A percentile compares a stretch with the other conserved stretches of the same genome.
Evolutionary conservation across 2,329 filamentous ascomycete genomes (phyloP).

Genomic region (Decorospora gaudefroyi): DNA sequence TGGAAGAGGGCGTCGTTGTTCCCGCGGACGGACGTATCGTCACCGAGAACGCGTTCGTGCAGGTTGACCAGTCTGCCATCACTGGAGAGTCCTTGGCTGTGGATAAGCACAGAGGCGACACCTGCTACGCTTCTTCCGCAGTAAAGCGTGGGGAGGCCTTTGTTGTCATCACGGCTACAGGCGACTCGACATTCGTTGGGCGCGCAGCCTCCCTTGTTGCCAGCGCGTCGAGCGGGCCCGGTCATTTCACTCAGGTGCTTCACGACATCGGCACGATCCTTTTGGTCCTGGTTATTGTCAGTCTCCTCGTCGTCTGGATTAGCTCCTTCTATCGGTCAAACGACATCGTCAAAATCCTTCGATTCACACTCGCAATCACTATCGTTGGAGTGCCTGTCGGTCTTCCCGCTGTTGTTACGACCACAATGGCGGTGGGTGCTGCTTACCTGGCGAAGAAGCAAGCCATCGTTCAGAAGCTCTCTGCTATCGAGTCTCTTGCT

Average conservation of each 20-base stretch:
- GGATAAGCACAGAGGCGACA: slow-evolving; percentile 81
- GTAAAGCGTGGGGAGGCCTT: slow-evolving; percentile 91
- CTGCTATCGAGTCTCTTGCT: slow-evolving; percentile 87
- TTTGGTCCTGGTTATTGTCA: slow-evolving; percentile 78
- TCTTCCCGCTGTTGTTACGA: slow-evolving; percentile 90
- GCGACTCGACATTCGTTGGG: slow-evolving; percentile 89
- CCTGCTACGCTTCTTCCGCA: slow-evolving; percentile 81
- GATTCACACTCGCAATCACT: slow-evolving; percentile 85
- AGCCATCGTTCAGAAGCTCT: slow-evolving; percentile 91
- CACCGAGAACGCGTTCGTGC: slow-evolving; percentile 80
- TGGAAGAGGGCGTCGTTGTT: slow-evolving; percentile 90
- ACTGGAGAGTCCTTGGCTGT: slow-evolving; percentile 91
- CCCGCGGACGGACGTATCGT: slow-evolving; percentile 86
- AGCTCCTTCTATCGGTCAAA: slow-evolving; percentile 88
- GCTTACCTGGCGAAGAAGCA: slow-evolving; percentile 90
- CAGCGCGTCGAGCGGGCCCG: slow-evolving; percentile 71
- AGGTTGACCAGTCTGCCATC: slow-evolving; percentile 90
- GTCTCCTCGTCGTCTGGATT: slow-evolving; percentile 81
- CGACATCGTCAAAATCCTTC: slow-evolving; percentile 74
- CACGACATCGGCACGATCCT: slow-evolving; percentile 84
- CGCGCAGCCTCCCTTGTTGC: slow-evolving; percentile 84
- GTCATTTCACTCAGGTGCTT: slow-evolving; percentile 90
- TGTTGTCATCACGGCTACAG: slow-evolving; percentile 79
- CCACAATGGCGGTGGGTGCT: slow-evolving; percentile 92
- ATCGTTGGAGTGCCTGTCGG: slow-evolving; percentile 92